Conservation (phyloP, 2,329 filamentous ascomycete species). For the Magnaporthales sp. region DNA sequence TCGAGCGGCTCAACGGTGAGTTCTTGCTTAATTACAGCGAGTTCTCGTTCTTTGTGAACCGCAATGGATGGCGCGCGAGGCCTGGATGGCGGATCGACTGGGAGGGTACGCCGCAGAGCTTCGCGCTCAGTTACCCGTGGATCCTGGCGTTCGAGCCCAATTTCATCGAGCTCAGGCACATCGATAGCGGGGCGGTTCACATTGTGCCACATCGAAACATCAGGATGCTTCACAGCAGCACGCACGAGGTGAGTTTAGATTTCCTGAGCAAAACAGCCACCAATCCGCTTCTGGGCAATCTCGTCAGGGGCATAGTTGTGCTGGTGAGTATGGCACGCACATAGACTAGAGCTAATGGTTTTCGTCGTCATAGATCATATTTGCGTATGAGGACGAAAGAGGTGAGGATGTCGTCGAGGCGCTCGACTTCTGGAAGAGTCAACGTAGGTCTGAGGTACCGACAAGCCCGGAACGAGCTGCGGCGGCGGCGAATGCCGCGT, state of each 20-base stretch:
- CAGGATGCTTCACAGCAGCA: constrained; percentile 93
- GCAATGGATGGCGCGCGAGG: constrained; percentile 92
- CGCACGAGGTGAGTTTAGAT: constrained; percentile 68
- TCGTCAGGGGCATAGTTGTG: too few relatives aligned
- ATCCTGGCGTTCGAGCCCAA: constrained; percentile 95
- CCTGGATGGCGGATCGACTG: constrained; percentile 97
- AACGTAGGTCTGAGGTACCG: constrained; percentile 28
- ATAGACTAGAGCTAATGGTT: not conserved
- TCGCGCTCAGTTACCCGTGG: constrained; percentile 93
- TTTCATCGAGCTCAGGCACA: constrained; percentile 93
- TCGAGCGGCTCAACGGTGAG: constrained; percentile 92
- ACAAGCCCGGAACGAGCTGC: not conserved
- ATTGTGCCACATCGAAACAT: constrained; percentile 96
- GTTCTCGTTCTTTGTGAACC: constrained; percentile 98
- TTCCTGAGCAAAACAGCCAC: not conserved
- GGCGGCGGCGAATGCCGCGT: not conserved
- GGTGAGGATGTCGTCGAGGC: constrained; percentile 91
- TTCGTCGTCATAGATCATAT: constrained; percentile 64
- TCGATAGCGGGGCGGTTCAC: constrained; percentile 89
- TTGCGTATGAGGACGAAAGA: constrained; percentile 92
- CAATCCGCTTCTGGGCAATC: not conserved
- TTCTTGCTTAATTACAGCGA: constrained; percentile 98
- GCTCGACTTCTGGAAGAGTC: constrained; percentile 89
- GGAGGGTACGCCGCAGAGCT: constrained; percentile 88
- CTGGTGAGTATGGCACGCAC: not conserved